Base-by-base conservation (phyloP, 148 eudicot genomes). In the Fallopia convolvulus region DNA sequence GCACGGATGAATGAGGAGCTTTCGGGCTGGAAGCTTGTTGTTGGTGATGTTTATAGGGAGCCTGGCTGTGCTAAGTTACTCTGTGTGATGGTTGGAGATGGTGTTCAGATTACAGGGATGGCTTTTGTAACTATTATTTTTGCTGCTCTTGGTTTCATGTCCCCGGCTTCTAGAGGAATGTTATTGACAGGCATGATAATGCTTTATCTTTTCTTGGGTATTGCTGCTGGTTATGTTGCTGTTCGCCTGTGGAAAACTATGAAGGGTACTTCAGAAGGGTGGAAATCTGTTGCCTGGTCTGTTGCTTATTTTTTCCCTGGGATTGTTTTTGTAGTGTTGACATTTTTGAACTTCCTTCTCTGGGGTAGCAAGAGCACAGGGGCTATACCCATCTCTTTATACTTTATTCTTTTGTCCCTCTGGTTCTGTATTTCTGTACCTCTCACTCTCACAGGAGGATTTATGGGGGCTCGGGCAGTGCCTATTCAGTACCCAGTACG, bases 161-260 rank as follows among this genome's bases (percentile, higher is more conserved):
- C 79, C 15, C 79, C 79, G 17, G 79, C 79, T 40, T 77, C 79
- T n/a, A 68, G 79, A 68, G 79, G 79, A 65, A 77, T 77, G 79
- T 33, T 66, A 36, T 68, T 77, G 74, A 71, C 74, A 39, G 74
- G 74, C 11, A 71, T 71, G 74, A 71, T 71, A 39, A 39, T 71
- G 74, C 23, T 71, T 40, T 71, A 71, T 71, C 46, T 71, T 21
- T 71, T 71, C 49, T 44, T 71, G 49, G 74, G 74, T 71, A 71
- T 71, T 41, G 49, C 49, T 17, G 49, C 74, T 18, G 74, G 74
- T 20, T 71, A 71, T 40, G 49, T 71, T 39, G 74, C 48, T 39
- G 74, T 40, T 71, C 74, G 74, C 4, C 74, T 71, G 12, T 71
- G 74, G 74, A 71, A 4, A 71, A 71, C 74, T 46, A 41, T 71